Conservation (phyloP, 192 early-diverging fungal genomes). For the Funneliformis geosporum region DNA sequence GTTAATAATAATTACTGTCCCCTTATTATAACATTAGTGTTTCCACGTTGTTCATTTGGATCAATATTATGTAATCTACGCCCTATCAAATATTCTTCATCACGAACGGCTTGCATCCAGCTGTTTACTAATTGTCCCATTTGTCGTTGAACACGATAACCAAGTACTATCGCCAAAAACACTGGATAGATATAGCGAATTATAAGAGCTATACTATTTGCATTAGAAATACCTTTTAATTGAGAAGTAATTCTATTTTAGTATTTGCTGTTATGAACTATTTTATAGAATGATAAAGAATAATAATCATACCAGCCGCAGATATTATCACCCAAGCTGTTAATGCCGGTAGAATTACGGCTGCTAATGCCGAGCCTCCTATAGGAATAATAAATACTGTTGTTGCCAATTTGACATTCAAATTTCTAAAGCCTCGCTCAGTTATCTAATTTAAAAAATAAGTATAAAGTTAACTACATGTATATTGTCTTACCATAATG, state of each 20-base stretch:
- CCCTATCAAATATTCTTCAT: conserved; percentile 87
- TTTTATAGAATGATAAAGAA: conserved; percentile 14
- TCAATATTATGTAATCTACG: conserved; percentile 81
- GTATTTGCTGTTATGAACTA: neutral
- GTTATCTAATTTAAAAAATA: conserved; percentile 23
- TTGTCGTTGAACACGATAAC: conserved; percentile 36
- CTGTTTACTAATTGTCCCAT: conserved; percentile 42
- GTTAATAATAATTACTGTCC: neutral
- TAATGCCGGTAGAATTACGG: conserved; percentile 41
- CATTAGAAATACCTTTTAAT: conserved; percentile 33
- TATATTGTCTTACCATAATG: neutral
- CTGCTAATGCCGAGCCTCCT: conserved; percentile 32
- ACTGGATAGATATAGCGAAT: conserved; percentile 46
- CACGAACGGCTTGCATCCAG: conserved; percentile 80
- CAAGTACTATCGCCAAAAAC: conserved; percentile 38
- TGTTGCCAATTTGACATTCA: conserved; percentile 40
- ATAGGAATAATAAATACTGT: conserved; percentile 42
- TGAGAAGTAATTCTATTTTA: neutral
- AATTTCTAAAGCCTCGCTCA: conserved; percentile 34
- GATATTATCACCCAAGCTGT: conserved; percentile 39
- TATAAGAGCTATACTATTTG: conserved; percentile 21
- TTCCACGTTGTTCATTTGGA: conserved; percentile 20
- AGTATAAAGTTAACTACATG: neutral
- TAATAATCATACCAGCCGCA: conserved; percentile 34
- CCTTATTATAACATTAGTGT: neutral